phyloP scores from a whole-genome alignment of 306 rosid species.

The Acmispon strigosus region DNA sequence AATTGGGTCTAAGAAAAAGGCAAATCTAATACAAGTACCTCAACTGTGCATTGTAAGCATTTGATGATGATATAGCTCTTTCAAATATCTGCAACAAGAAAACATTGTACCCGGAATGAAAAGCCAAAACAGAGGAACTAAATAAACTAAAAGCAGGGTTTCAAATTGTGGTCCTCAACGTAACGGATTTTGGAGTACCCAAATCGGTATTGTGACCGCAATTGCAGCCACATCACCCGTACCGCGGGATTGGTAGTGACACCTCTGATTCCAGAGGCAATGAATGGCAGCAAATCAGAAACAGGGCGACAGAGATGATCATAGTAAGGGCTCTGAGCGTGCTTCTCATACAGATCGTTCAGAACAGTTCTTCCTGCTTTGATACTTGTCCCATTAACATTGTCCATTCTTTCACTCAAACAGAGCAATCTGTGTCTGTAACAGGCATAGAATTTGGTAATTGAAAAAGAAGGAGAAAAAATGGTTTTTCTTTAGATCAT shows the following conservation, averaged over 20 bases:
- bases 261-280: conserved; percentile 68
- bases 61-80: conserved; percentile 72
- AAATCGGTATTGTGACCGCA: too few relatives aligned
- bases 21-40: conserved; percentile 36
- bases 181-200: too few relatives aligned
- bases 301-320: conserved; percentile 88
- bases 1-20: neutral
- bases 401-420: conserved; percentile 23
- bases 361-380: conserved; percentile 42
- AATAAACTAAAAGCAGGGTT: neutral
- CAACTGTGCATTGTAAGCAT: conserved; percentile 71
- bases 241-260: conserved; percentile 82
- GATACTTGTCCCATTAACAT: conserved; percentile 21
- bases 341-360: conserved; percentile 73
- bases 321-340: conserved; percentile 82
- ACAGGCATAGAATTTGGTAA: too few relatives aligned
- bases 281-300: conserved; percentile 76
- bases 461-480: too few relatives aligned
- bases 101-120: neutral
- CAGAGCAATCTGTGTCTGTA: neutral
- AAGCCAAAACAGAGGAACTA: neutral
- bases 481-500: neutral
- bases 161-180: too few relatives aligned
- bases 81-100: conserved; percentile 65
- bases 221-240: too few relatives aligned